Conservation (phyloP, 441 rosid genomes). For the Flueggea neowawraea region DNA sequence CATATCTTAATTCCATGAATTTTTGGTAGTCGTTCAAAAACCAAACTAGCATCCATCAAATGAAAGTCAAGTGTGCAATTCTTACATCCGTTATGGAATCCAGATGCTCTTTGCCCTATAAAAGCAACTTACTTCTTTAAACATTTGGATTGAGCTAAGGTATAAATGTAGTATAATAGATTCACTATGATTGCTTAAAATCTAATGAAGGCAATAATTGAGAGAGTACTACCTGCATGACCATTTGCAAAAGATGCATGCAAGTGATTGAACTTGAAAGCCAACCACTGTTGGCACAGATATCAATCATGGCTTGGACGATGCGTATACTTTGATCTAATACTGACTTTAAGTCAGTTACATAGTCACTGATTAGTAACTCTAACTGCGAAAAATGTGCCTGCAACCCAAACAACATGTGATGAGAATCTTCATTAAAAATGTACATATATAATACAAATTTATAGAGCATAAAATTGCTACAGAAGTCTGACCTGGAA, state of each 20-base stretch:
- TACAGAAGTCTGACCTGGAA: constrained; percentile 54
- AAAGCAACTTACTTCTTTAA: too few species aligned
- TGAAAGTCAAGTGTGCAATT: too few species aligned
- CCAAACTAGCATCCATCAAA: too few species aligned
- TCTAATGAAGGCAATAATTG: background rate
- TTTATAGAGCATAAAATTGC: too few species aligned
- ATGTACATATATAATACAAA: too few species aligned
- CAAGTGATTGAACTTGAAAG: constrained; percentile 91
- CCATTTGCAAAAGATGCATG: constrained; percentile 99
- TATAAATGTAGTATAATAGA: too few species aligned
- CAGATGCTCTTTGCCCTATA: too few species aligned
- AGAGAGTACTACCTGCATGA: constrained; percentile 77
- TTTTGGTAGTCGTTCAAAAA: too few species aligned
- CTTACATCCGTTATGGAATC: too few species aligned
- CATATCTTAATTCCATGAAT: too few species aligned
- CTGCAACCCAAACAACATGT: constrained; percentile 38
- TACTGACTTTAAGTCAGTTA: constrained; percentile 95
- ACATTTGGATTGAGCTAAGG: too few species aligned
- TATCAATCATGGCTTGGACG: constrained; percentile 98
- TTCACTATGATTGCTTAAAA: background rate
- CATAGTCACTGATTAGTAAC: constrained; percentile 90
- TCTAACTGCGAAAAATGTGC: constrained; percentile 94
- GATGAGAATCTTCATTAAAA: too few species aligned
- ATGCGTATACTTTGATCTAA: constrained; percentile 98
- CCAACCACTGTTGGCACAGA: constrained; percentile 99